A percentile compares a stretch with the other conserved stretches of the same genome.
Evolutionary conservation across 768 basidiomycete genomes (phyloP).

Genomic region (Pisolithus albus): DNA sequence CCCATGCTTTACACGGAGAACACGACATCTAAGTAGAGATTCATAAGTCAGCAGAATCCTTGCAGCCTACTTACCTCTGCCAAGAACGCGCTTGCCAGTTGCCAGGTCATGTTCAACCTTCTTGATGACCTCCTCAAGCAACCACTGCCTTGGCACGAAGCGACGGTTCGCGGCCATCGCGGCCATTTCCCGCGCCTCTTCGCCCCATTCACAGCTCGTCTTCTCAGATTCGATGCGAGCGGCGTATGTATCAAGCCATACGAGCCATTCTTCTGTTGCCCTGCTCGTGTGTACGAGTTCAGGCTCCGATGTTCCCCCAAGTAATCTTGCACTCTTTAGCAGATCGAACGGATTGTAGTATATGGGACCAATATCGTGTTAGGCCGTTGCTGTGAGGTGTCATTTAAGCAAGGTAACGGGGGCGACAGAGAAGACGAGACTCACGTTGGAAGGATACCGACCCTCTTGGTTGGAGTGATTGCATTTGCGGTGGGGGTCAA

Average conservation of each 20-base stretch:
- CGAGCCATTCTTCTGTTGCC: conserved; percentile 48
- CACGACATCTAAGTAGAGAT: conserved; percentile 65
- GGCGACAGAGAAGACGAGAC: conserved; percentile 1
- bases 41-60: background rate
- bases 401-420: conserved; percentile 1
- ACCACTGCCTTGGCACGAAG: conserved; percentile 92
- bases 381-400: conserved; percentile 51
- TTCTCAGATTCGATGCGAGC: conserved; percentile 49
- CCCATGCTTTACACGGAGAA: conserved; percentile 82
- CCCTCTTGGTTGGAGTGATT: conserved; percentile 81
- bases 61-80: conserved; percentile 49
- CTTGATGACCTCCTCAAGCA: conserved; percentile 87
- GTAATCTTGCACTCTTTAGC: conserved; percentile 31
- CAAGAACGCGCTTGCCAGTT: conserved; percentile 60
- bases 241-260: conserved; percentile 62
- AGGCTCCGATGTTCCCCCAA: conserved; percentile 43
- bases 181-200: conserved; percentile 40
- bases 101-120: conserved; percentile 61
- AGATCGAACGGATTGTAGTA: background rate
- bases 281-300: conserved; percentile 35
- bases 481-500: conserved; percentile 79
- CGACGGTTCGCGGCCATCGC: conserved; percentile 74
- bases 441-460: conserved; percentile 64
- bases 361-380: conserved; percentile 40
- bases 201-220: conserved; percentile 36